Evolutionary conservation across 2,329 filamentous ascomycete genomes (phyloP).

Genomic region (Penicillium paneum): DNA sequence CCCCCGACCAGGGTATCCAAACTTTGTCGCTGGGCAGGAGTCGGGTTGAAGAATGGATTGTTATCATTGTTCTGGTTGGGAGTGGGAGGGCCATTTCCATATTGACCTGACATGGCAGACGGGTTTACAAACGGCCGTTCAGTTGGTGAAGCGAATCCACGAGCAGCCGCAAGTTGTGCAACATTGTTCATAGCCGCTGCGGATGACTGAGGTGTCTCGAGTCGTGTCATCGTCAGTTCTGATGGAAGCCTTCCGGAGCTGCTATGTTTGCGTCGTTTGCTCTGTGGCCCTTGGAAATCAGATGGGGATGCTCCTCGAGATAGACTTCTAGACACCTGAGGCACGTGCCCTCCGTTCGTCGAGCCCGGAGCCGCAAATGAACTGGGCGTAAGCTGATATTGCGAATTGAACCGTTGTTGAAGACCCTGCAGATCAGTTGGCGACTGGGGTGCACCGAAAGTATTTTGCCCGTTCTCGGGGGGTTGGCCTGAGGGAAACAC

Average conservation of each 20-base stretch:
- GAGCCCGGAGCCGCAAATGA: slow-evolving; percentile 40
- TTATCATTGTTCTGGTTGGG: slow-evolving; percentile 61
- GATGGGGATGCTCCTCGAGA: slow-evolving; percentile 73
- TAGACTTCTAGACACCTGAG: slow-evolving; percentile 58
- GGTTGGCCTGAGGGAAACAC: slow-evolving; percentile 41
- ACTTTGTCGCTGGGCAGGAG: slow-evolving; percentile 57
- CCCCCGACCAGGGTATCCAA: slow-evolving; percentile 64
- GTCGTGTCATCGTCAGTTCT: slow-evolving; percentile 74
- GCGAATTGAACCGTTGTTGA: slow-evolving; percentile 50
- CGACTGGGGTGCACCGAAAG: slow-evolving; percentile 33
- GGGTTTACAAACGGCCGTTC: slow-evolving; percentile 50
- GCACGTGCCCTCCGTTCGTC: slow-evolving; percentile 41
- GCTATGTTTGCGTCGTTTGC: slow-evolving; percentile 81
- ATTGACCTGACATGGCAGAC: slow-evolving; percentile 46
- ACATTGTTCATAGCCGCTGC: slow-evolving; percentile 42
- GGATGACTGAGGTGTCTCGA: slow-evolving; percentile 58
- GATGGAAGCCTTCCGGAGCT: slow-evolving; percentile 66
- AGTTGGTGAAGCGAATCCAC: slow-evolving; percentile 35
- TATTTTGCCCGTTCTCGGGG: slow-evolving; percentile 29
- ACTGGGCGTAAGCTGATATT: slow-evolving; percentile 39
- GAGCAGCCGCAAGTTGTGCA: slow-evolving; percentile 41
- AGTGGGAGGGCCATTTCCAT: slow-evolving; percentile 61
- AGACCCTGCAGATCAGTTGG: slow-evolving; percentile 61
- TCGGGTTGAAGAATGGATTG: slow-evolving; percentile 55
- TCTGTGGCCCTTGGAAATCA: slow-evolving; percentile 60